These are phyloP conservation scores for Lachnum nothofagi DNA, from an alignment of 2,329 filamentous ascomycete species.

Conservation along the genomic window DNA sequence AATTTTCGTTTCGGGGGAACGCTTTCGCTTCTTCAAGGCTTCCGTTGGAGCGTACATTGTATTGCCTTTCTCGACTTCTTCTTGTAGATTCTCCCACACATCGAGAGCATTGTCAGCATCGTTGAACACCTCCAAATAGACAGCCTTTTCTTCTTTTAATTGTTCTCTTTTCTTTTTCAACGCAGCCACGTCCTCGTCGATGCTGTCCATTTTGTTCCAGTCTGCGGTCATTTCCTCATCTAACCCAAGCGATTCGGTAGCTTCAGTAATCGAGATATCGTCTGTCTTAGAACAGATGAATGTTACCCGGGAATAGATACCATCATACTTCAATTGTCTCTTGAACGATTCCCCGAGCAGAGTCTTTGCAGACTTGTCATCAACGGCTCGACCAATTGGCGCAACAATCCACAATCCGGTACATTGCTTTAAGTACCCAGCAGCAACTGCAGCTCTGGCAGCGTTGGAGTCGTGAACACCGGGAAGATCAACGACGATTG, in stretches of 20 bases:
- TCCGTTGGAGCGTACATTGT: conserved; percentile 36
- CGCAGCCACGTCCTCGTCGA: conserved; percentile 11
- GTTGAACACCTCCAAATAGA: conserved; percentile 33
- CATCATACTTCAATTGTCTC: conserved; percentile 55
- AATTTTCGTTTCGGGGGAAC: conserved; percentile 13
- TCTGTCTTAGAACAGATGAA: conserved; percentile 62
- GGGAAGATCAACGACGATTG: conserved; percentile 50
- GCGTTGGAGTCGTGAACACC: conserved; percentile 49
- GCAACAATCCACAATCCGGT: conserved; percentile 58
- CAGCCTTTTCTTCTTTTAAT: conserved; percentile 33
- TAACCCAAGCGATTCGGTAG: conserved; percentile 35
- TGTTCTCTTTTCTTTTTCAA: conserved; percentile 24
- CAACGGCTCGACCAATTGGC: conserved; percentile 55
- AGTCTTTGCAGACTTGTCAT: conserved; percentile 53
- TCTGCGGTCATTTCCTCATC: conserved; percentile 35
- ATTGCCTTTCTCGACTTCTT: conserved; percentile 37
- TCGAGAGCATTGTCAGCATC: conserved; percentile 41
- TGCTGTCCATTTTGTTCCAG: conserved; percentile 29
- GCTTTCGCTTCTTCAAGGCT: conserved; percentile 41
- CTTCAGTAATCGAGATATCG: conserved; percentile 45
- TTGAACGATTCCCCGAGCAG: conserved; percentile 54
- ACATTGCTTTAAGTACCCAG: conserved; percentile 52
- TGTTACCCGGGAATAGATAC: conserved; percentile 47
- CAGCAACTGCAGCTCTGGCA: conserved; percentile 42
- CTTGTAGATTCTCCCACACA: conserved; percentile 39